These are phyloP conservation scores for Fusarium penzigii DNA, from an alignment of 2,329 filamentous ascomycete genomes.

Conservation along the genomic window DNA sequence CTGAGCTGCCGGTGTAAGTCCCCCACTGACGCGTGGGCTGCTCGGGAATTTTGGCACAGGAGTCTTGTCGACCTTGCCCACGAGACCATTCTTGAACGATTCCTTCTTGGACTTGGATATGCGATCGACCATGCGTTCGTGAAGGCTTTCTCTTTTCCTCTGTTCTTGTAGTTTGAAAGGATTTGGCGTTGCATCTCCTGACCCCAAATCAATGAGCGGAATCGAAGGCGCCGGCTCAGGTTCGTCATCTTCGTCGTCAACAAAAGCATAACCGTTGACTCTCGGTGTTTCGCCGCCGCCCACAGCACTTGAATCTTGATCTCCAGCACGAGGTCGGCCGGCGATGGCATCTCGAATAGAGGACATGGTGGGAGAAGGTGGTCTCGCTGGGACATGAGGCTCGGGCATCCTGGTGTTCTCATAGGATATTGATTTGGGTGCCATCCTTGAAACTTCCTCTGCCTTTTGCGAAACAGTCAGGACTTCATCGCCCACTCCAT, in stretches of 20 bases:
- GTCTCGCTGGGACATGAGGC: conserved; percentile 44
- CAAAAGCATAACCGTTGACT: conserved; percentile 92
- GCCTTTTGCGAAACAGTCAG: conserved; percentile 68
- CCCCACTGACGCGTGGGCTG: conserved; percentile 57
- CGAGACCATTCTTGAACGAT: conserved; percentile 59
- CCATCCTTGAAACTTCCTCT: conserved; percentile 70
- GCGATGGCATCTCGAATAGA: conserved; percentile 83
- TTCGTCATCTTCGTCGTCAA: conserved; percentile 73
- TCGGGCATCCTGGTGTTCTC: conserved; percentile 78
- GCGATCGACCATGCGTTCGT: conserved; percentile 83
- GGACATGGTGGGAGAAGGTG: conserved; percentile 80
- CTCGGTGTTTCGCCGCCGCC: conserved; percentile 74
- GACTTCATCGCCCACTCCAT: conserved; percentile 60
- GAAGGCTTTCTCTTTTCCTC: conserved; percentile 75
- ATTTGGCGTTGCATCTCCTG: conserved; percentile 67
- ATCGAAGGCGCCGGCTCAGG: conserved; percentile 23
- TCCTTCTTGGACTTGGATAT: conserved; percentile 72
- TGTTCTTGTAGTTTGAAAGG: conserved; percentile 80
- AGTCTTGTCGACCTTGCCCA: conserved; percentile 58
- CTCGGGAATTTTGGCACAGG: conserved; percentile 72
- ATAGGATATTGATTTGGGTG: conserved; percentile 76
- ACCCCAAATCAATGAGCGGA: conserved; percentile 57
- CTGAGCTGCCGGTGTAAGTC: conserved; percentile 74
- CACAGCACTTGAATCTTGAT: conserved; percentile 58
- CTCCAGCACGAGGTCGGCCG: conserved; percentile 63